Percentiles rank a stretch among this genome's conserved stretches.
Evolutionary conservation across 139 green algal species (phyloP).

Genomic region (Closterium sp.): DNA sequence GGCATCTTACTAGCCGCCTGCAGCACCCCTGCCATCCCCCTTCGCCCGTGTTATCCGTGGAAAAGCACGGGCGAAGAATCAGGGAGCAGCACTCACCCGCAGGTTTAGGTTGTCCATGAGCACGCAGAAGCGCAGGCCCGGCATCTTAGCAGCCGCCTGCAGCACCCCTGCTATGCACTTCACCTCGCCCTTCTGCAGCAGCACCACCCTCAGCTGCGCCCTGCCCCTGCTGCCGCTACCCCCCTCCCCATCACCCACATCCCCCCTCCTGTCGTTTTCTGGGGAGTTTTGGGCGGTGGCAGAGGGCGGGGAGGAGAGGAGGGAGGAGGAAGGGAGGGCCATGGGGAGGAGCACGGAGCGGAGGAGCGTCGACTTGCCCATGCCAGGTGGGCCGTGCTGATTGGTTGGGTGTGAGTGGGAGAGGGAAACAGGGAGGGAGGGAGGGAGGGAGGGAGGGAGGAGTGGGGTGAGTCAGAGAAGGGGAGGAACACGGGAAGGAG

Average conservation of each 20-base stretch:
- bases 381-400: not conserved
- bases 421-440: not conserved
- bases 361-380: not conserved
- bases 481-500: no score
- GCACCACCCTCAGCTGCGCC: not conserved
- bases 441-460: no score
- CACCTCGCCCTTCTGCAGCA: not conserved
- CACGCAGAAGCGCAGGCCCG: not conserved
- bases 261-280: no score
- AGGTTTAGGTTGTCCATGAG: not conserved
- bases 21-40: no score
- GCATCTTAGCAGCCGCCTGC: not conserved
- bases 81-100: not conserved
- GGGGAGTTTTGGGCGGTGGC: not conserved
- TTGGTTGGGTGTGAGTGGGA: not conserved
- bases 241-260: not conserved
- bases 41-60: not conserved
- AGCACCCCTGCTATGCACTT: not conserved
- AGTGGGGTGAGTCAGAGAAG: no score
- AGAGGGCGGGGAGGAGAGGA: no score
- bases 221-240: not conserved
- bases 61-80: not conserved
- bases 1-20: not conserved
- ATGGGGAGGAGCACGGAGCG: not conserved
- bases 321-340: no score